A percentile compares a stretch with the other conserved stretches of the same genome.
phyloP scores from a whole-genome alignment of 2,329 filamentous ascomycete genomes.

The Xylaria polymorpha region DNA sequence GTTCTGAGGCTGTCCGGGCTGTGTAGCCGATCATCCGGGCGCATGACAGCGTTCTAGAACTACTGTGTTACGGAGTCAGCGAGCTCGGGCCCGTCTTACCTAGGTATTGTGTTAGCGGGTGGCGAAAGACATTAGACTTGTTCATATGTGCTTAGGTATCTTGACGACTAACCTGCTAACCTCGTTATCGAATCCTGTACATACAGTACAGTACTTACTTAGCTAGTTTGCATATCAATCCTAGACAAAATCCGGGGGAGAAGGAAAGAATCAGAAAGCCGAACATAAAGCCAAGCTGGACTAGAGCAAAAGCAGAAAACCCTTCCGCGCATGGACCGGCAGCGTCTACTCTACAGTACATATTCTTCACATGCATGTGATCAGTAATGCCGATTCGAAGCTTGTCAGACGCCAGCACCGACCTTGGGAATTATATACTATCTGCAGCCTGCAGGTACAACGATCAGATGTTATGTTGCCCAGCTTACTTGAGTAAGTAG shows the following conservation, averaged over 20 bases:
- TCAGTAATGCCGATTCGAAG: not conserved
- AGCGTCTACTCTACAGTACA: too few relatives aligned
- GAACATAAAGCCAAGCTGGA: not conserved
- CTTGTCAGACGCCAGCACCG: not conserved
- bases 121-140: not conserved
- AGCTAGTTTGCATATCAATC: not conserved
- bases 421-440: too few relatives aligned
- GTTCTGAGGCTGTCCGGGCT: not conserved
- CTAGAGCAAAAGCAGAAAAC: not conserved
- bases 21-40: not conserved
- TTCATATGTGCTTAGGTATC: not conserved
- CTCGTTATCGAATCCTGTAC: not conserved
- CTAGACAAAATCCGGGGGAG: constrained; percentile 2
- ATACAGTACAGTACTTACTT: too few relatives aligned
- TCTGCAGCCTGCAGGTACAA: too few relatives aligned
- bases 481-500: too few relatives aligned
- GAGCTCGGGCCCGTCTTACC: not conserved
- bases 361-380: too few relatives aligned
- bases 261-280: not conserved
- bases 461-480: not conserved
- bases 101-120: not conserved
- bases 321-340: not conserved
- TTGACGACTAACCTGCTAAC: not conserved
- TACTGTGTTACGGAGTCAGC: not conserved
- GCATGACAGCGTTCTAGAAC: not conserved